These are phyloP conservation scores for Trypanosoma mega DNA, from an alignment of 208 protist genomes.

Conservation along the genomic window DNA sequence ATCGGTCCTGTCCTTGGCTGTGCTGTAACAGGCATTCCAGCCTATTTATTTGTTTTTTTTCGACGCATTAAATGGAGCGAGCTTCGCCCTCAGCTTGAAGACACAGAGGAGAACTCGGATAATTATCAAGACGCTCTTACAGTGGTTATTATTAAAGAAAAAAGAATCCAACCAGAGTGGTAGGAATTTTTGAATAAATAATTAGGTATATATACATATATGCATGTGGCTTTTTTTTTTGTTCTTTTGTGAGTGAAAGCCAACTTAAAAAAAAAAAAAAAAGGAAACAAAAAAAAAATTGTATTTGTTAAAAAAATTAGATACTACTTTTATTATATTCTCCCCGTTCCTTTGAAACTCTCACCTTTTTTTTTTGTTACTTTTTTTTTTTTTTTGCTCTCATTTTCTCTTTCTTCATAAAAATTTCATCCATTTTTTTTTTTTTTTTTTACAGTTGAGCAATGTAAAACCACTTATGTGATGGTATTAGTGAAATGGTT, in stretches of 20 bases:
- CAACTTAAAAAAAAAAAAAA: too few relatives aligned
- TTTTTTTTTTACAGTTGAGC: not conserved
- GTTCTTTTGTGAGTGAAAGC: too few relatives aligned
- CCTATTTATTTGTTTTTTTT: slow-evolving; percentile 17
- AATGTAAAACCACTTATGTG: not conserved
- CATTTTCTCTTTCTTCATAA: not conserved
- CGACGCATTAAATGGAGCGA: slow-evolving; percentile 5
- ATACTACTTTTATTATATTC: not conserved
- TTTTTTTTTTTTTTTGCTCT: not conserved
- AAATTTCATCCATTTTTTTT: not conserved
- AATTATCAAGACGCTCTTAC: not conserved
- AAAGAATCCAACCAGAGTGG: not conserved
- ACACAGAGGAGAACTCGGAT: not conserved
- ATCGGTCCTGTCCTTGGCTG: slow-evolving; percentile 15
- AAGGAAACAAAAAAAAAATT: too few relatives aligned
- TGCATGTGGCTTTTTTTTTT: too few relatives aligned
- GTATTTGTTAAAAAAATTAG: not conserved
- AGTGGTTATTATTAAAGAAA: not conserved
- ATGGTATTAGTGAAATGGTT: too few relatives aligned
- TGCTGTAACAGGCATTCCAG: slow-evolving; percentile 7
- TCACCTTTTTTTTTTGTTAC: not conserved
- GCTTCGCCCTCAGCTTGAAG: slow-evolving; percentile 12
- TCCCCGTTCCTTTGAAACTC: too few relatives aligned
- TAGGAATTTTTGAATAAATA: too few relatives aligned
- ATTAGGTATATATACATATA: too few relatives aligned